phyloP scores from a whole-genome alignment of 2,329 filamentous ascomycete species.

The Knufia fluminis region DNA sequence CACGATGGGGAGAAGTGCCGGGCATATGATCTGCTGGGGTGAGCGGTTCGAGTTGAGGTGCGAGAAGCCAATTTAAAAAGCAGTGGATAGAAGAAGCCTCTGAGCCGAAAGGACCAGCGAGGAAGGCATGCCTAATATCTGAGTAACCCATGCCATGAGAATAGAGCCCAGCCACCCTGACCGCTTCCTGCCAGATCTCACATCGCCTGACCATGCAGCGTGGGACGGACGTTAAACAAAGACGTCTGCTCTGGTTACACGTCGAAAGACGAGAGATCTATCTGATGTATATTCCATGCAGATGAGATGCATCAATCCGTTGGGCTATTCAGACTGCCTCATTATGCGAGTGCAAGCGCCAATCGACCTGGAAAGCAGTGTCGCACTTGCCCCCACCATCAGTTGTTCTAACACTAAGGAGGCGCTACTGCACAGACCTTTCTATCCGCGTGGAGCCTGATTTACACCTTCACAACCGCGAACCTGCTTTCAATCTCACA shows the following conservation, averaged over 20 bases:
- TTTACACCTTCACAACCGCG: neutral
- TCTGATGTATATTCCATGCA: neutral
- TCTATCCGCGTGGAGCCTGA: neutral
- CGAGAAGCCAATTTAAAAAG: neutral
- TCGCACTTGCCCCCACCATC: neutral
- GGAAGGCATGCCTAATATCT: neutral
- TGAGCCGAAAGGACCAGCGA: neutral
- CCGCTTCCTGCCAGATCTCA: constrained; percentile 1
- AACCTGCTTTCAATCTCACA: constrained; percentile 1
- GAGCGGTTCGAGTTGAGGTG: neutral
- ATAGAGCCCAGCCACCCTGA: neutral
- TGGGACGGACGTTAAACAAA: neutral
- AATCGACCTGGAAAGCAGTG: neutral
- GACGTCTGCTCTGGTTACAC: neutral
- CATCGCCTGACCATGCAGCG: neutral
- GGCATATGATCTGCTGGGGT: neutral
- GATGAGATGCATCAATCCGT: neutral
- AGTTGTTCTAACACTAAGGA: neutral
- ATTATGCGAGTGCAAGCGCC: neutral
- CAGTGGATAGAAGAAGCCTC: neutral
- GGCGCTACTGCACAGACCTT: constrained; percentile 2
- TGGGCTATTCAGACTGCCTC: constrained; percentile 1
- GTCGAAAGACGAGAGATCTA: neutral
- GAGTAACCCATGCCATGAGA: neutral
- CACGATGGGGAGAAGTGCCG: neutral